These are phyloP conservation scores for Rhododendron ferrugineum DNA, from an alignment of 148 eudicot species.

Conservation along the genomic window DNA sequence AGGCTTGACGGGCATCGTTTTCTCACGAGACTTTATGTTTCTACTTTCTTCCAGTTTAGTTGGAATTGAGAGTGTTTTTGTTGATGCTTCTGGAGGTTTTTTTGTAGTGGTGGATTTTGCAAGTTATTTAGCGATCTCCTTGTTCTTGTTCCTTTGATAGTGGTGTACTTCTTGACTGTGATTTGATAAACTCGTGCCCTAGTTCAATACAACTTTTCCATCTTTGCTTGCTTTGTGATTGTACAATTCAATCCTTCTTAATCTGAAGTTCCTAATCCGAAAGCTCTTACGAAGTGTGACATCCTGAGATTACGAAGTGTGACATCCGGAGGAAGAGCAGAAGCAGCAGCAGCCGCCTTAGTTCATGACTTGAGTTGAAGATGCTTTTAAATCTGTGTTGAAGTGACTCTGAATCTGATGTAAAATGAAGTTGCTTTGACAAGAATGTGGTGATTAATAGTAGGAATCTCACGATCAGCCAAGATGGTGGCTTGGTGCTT, in stretches of 20 bases:
- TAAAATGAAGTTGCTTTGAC: not conserved
- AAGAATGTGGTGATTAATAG: not conserved
- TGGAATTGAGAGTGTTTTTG: not conserved
- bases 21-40: not conserved
- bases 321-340: not conserved
- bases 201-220: not conserved
- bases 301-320: not conserved
- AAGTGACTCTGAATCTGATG: not conserved
- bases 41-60: not conserved
- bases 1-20: not conserved
- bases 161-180: not conserved
- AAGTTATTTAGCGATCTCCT: not conserved
- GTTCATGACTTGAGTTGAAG: not conserved
- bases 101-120: constrained; percentile 1
- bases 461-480: not conserved
- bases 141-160: not conserved
- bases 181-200: not conserved
- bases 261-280: not conserved
- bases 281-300: not conserved
- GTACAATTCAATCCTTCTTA: not conserved
- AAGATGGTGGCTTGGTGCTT: not conserved
- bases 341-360: not conserved
- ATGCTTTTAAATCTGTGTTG: not conserved
- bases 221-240: not conserved
- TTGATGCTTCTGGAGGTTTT: not conserved